These are phyloP conservation scores for Salinomyces thailandicus DNA, from an alignment of 2,329 filamentous ascomycete species.

Conservation along the genomic window DNA sequence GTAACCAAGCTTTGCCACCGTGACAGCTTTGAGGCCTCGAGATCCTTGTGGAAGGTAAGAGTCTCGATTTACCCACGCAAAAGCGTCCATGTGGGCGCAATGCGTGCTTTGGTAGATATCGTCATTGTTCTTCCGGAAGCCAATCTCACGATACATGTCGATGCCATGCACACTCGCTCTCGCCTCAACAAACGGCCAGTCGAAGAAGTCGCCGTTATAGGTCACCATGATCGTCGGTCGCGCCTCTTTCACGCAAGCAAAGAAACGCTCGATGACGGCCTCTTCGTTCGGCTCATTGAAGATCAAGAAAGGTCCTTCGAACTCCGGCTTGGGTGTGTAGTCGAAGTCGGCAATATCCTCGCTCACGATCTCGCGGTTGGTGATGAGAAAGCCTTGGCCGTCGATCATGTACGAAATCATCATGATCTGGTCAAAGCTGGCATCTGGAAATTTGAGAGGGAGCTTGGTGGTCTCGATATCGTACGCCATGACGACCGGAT, in stretches of 20 bases:
- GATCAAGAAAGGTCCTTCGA: constrained; percentile 88
- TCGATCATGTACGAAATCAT: constrained; percentile 99
- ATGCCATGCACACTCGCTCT: constrained; percentile 89
- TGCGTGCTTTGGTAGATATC: constrained; percentile 95
- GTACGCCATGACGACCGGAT: constrained; percentile 96
- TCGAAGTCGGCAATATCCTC: constrained; percentile 97
- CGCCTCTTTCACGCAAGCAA: constrained; percentile 88
- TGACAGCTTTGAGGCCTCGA: constrained; percentile 93
- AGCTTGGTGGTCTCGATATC: constrained; percentile 98
- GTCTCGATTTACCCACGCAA: constrained; percentile 97
- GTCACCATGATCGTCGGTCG: constrained; percentile 94
- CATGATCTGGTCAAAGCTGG: constrained; percentile 93
- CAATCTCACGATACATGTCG: constrained; percentile 98
- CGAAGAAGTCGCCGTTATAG: constrained; percentile 99
- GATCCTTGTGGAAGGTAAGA: constrained; percentile 96
- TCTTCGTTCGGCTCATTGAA: constrained; percentile 98
- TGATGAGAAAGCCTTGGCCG: constrained; percentile 93
- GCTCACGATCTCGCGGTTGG: constrained; percentile 92
- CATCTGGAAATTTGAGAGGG: constrained; percentile 92
- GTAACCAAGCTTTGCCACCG: constrained; percentile 93
- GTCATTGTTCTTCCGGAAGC: constrained; percentile 88
- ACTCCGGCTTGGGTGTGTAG: constrained; percentile 95
- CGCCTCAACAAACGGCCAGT: constrained; percentile 97
- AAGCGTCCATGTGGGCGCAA: constrained; percentile 97
- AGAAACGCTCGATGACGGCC: constrained; percentile 78